Base-by-base conservation (phyloP, 2,329 filamentous ascomycete species). In the Stagonosporopsis cucurbitacearum region DNA sequence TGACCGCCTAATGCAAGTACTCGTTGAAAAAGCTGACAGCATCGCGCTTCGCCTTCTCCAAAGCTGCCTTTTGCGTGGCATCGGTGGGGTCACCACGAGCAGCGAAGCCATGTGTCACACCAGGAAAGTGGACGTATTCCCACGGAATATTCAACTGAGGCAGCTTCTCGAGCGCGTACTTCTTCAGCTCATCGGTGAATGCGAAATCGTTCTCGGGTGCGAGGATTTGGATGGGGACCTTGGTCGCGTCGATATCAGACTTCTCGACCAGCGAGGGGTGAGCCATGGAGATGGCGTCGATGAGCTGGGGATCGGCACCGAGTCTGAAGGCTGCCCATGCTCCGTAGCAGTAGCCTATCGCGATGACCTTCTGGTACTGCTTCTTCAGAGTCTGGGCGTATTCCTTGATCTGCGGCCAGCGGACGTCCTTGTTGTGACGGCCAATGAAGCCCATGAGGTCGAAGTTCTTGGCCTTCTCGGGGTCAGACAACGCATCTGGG, bases 331-430 rank as follows among this genome's bases (percentile, higher is more conserved):
- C 54, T 3, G 70, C 73, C 72, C 72, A 75, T 28, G 71, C 80
- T 28, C 80, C 80, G 70, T 78, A 82, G 72, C 80, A 81, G 66
- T 81, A 81, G 5, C 80, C 80, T 25, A 81, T 72, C 6, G 74
- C 77, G n/a, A 74, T 77, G 15, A 81, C 72, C 55, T 80, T 81
- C 49, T 62, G 54, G 54, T 70, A 71, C 35, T 68, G 58, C 44
- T 65, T 60, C 33, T 74, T 75, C n/a, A 80, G 63, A 0, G 67
- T 66, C 51, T 69, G 65, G 0, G 77, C 77, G 33, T 61, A 69
- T 12, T 66, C 69, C 25, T 75, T 63, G 22, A 79, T 76, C 50
- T 75, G 71, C 0, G 74, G 71, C 56, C 75, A 77, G 20, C 79
- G 76, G 3, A 66, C 60, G 0, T 73, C 71, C 12, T 77, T 77